phyloP scores from a whole-genome alignment of 1,284 basidiomycete species.

The Trichosporon ovoides region DNA sequence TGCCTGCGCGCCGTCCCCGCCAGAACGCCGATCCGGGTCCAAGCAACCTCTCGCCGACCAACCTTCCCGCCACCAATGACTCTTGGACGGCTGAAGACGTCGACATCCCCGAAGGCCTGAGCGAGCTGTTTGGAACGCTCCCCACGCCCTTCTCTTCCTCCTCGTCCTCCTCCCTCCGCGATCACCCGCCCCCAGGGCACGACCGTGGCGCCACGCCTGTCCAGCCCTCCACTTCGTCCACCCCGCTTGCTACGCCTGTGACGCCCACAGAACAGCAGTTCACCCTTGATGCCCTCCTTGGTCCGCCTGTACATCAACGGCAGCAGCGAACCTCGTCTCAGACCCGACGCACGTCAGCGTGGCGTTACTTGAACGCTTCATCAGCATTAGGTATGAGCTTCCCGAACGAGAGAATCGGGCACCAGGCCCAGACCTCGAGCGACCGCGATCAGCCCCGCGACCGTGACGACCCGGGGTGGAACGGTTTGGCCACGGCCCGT shows the following conservation, averaged over 20 bases:
- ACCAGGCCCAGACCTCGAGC: background rate
- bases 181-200: background rate
- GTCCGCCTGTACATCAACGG: background rate
- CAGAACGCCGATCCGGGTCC: background rate
- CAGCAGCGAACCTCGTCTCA: background rate
- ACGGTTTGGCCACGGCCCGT: constrained; percentile 1
- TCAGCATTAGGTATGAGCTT: constrained; percentile 7
- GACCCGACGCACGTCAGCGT: background rate
- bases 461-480: background rate
- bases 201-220: background rate
- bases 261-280: background rate
- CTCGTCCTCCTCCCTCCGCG: background rate
- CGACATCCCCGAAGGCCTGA: constrained; percentile 12
- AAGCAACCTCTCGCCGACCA: background rate
- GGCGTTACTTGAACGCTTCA: background rate
- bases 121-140: constrained; percentile 11
- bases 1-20: constrained; percentile 2
- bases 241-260: background rate
- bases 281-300: constrained; percentile 2
- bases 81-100: constrained; percentile 12
- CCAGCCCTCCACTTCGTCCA: background rate
- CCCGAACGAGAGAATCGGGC: constrained; percentile 4
- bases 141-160: background rate
- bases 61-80: background rate
- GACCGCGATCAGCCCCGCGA: background rate